These are phyloP conservation scores for Rhodotorula kratochvilovae DNA, from an alignment of 768 basidiomycete genomes.

Conservation along the genomic window DNA sequence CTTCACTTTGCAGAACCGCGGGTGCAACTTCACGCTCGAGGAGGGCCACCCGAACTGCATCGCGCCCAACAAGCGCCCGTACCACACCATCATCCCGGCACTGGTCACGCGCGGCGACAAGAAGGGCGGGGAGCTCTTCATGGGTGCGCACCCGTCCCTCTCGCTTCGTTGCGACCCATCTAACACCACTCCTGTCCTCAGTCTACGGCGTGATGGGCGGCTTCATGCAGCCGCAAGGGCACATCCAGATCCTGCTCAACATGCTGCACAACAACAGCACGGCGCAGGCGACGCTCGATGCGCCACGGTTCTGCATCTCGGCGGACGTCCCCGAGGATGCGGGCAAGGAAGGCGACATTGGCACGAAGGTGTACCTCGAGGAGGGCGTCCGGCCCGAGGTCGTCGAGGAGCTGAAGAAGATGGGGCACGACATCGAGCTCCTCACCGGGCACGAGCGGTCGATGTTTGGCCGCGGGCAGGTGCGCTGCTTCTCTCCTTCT, in stretches of 20 bases:
- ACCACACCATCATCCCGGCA: conserved; percentile 59
- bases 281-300: conserved; percentile 83
- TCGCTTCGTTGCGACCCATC: conserved; percentile 1
- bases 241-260: conserved; percentile 72
- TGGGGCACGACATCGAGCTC: conserved; percentile 78
- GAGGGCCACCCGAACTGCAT: conserved; percentile 81
- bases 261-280: conserved; percentile 68
- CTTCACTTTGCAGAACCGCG: conserved; percentile 93
- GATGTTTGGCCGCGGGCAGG: conserved; percentile 70
- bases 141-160: conserved; percentile 52
- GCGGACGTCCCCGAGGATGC: conserved; percentile 60
- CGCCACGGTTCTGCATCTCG: conserved; percentile 93
- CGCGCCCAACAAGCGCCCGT: conserved; percentile 45
- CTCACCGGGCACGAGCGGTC: conserved; percentile 56
- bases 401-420: conserved; percentile 64
- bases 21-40: conserved; percentile 71
- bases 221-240: conserved; percentile 75
- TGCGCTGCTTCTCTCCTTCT: not conserved
- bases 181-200: not conserved
- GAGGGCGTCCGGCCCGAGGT: conserved; percentile 63
- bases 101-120: conserved; percentile 60
- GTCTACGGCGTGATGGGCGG: conserved; percentile 53
- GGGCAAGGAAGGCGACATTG: conserved; percentile 60
- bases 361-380: conserved; percentile 84
- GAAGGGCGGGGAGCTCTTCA: conserved; percentile 61